Percentiles rank a stretch among this genome's conserved stretches.
Evolutionary conservation across 257 asterid genomes (phyloP).

Genomic region (Phtheirospermum japonicum): DNA sequence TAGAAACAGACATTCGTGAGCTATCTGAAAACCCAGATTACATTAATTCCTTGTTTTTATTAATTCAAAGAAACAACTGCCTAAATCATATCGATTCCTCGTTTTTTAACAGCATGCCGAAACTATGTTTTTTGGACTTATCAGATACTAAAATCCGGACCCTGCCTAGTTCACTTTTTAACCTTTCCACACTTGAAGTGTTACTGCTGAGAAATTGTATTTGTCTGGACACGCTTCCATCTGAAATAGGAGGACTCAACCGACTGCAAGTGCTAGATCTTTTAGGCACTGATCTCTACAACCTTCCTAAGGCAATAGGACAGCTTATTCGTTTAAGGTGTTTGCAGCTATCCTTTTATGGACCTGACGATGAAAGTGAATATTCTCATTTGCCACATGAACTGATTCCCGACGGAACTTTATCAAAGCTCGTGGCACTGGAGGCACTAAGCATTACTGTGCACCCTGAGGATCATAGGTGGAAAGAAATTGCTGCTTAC

Average conservation of each 20-base stretch:
- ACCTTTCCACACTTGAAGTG: not conserved
- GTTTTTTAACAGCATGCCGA: not conserved
- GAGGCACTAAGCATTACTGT: not conserved
- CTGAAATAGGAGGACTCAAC: not conserved
- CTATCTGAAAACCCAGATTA: not conserved
- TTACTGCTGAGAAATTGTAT: not conserved
- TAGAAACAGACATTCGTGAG: not conserved
- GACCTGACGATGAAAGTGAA: slow-evolving; percentile 2
- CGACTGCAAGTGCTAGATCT: not conserved
- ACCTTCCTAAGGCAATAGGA: too few species aligned
- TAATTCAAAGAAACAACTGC: not conserved
- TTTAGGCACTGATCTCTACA: not conserved
- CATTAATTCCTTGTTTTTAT: not conserved
- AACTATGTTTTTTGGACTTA: not conserved
- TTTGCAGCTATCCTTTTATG: not conserved
- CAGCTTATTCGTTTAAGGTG: not conserved
- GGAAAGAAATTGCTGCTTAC: not conserved
- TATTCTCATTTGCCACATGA: not conserved
- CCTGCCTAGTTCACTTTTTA: slow-evolving; percentile 3
- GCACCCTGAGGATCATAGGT: slow-evolving; percentile 1
- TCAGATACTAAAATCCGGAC: not conserved
- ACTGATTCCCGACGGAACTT: not conserved
- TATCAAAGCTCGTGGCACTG: not conserved
- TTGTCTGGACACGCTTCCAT: not conserved
- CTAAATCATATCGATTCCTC: not conserved